Evolutionary conservation across 1,284 basidiomycete species (phyloP).

Genomic region (Coniferiporia weirii): DNA sequence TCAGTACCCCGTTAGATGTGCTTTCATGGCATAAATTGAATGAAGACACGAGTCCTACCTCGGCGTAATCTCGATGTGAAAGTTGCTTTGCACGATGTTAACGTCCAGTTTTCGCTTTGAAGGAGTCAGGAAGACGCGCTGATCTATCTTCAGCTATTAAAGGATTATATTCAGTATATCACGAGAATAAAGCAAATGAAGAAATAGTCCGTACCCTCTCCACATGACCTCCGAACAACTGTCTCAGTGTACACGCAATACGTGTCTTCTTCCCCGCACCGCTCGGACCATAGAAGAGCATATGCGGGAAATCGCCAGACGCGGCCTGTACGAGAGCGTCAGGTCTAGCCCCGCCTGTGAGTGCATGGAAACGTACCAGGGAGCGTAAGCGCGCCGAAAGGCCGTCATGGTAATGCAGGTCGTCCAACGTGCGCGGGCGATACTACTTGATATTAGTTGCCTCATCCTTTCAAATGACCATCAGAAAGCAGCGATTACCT

Average conservation of each 20-base stretch:
- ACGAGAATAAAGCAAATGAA: neutral
- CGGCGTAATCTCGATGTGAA: slow-evolving; percentile 96
- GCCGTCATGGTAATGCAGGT: slow-evolving; percentile 84
- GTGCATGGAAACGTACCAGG: slow-evolving; percentile 47
- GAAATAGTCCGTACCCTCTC: slow-evolving; percentile 66
- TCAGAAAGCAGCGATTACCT: slow-evolving; percentile 37
- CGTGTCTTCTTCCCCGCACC: slow-evolving; percentile 99
- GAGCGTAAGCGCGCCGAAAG: slow-evolving; percentile 80
- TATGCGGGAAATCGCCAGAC: slow-evolving; percentile 94
- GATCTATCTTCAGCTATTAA: slow-evolving; percentile 91
- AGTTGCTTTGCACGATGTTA: slow-evolving; percentile 94
- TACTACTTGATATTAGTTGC: slow-evolving; percentile 46
- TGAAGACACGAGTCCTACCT: slow-evolving; percentile 49
- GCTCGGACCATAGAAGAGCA: slow-evolving; percentile 96
- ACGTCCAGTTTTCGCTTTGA: slow-evolving; percentile 94
- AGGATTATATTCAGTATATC: neutral
- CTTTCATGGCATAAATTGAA: neutral
- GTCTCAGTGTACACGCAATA: slow-evolving; percentile 83
- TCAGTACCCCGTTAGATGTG: neutral
- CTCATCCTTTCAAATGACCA: neutral
- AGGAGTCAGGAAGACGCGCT: slow-evolving; percentile 93
- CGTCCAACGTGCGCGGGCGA: slow-evolving; percentile 79
- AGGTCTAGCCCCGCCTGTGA: neutral
- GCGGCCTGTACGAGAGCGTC: slow-evolving; percentile 49
- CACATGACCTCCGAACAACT: slow-evolving; percentile 88